Conservation (phyloP, 371 early-diverging fungal species). For the Rhizopus stolonifer region DNA sequence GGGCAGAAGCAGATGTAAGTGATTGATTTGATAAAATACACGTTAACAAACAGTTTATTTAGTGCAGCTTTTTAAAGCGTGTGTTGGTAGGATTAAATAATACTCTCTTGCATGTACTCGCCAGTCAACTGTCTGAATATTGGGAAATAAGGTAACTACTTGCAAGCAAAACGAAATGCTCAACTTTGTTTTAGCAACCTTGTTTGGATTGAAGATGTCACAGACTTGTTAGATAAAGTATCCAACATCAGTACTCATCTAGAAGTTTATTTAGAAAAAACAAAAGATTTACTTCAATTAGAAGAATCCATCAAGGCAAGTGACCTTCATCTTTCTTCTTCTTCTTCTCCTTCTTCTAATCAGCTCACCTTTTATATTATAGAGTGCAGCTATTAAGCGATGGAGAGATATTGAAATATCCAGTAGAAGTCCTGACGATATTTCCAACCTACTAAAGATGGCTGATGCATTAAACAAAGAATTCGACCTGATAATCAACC, state of each 20-base stretch:
- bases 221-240: constrained; percentile 23
- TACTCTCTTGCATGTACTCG: constrained; percentile 14
- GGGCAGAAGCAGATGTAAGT: constrained; percentile 44
- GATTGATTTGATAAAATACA: too few relatives aligned
- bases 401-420: constrained; percentile 27
- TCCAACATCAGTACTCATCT: constrained; percentile 25
- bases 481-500: constrained; percentile 17
- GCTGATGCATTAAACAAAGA: constrained; percentile 28
- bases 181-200: constrained; percentile 5
- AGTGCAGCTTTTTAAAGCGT: constrained; percentile 11
- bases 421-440: constrained; percentile 19
- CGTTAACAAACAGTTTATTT: neutral
- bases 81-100: constrained; percentile 23
- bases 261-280: constrained; percentile 17
- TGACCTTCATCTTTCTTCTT: too few relatives aligned
- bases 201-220: constrained; percentile 25
- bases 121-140: constrained; percentile 26
- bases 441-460: constrained; percentile 19
- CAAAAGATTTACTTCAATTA: constrained; percentile 18
- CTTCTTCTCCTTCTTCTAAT: constrained; percentile 3
- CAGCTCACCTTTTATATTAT: neutral
- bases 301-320: constrained; percentile 32
- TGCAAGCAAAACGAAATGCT: neutral
- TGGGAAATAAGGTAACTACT: constrained; percentile 26
- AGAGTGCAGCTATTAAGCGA: constrained; percentile 35